Percentiles rank a stretch among this genome's conserved stretches.
These are phyloP conservation scores for Xerocomus potaroensis DNA, from an alignment of 768 basidiomycete species.

Conservation along the genomic window DNA sequence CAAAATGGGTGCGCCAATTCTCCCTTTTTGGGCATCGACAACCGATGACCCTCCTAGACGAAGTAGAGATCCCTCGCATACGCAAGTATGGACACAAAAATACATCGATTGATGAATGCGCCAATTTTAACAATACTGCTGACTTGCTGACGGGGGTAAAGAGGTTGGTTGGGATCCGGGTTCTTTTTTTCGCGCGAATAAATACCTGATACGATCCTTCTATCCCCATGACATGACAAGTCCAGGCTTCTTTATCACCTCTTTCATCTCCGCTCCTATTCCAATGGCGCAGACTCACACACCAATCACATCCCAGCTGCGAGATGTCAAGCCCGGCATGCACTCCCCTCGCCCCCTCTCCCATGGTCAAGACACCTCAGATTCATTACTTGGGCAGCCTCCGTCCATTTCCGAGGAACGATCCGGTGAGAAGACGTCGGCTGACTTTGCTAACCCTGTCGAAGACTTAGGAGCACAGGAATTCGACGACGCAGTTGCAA, in stretches of 20 bases:
- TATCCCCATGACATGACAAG: conserved; percentile 28
- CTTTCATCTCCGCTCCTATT: conserved; percentile 31
- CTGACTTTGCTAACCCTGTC: not conserved
- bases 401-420: conserved; percentile 10
- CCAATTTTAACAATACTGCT: conserved; percentile 1
- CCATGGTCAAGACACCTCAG: conserved; percentile 13
- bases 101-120: conserved; percentile 3
- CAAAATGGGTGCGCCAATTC: conserved; percentile 44
- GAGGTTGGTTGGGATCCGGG: conserved; percentile 18
- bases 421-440: not conserved
- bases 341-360: conserved; percentile 17
- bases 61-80: conserved; percentile 49
- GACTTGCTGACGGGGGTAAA: conserved; percentile 14
- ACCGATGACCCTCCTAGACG: conserved; percentile 35
- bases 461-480: conserved; percentile 11
- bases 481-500: conserved; percentile 31
- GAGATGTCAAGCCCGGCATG: conserved; percentile 15
- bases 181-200: conserved; percentile 17
- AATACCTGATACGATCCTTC: conserved; percentile 16
- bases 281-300: conserved; percentile 20
- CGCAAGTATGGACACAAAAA: conserved; percentile 40
- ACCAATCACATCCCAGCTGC: conserved; percentile 17
- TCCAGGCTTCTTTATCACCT: conserved; percentile 32
- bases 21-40: conserved; percentile 3
- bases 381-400: conserved; percentile 24